Base-by-base conservation (phyloP, 2,329 filamentous ascomycete species). In the Sordariomycetes sp. region DNA sequence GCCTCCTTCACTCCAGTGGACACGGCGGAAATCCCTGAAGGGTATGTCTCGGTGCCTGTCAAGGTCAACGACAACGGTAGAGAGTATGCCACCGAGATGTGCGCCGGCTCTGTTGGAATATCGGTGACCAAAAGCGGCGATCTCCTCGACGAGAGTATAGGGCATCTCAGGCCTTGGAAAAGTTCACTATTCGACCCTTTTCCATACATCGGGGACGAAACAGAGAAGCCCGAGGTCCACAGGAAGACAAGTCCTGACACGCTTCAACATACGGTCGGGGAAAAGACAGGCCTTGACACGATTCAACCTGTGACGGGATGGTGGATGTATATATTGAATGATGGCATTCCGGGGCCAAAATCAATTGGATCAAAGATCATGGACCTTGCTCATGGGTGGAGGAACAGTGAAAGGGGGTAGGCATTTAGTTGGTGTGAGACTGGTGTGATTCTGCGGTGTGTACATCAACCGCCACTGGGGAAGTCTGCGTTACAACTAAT, bases 251-350 rank as follows among this genome's bases (percentile, higher is more conserved):
- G 12, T 8, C 9, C 7, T 5, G 16, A 11, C 27, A 28, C 11
- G n/a, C 9, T 14, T 6, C 7, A 33, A 4, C 12, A 8, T 3
- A 3, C 12, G 15, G 17, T n/a, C 19, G 30, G 20, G n/a, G 14
- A 5, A 9, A 32, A n/a, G 4, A 32, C 30, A 3, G 19, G 30
- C 4, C n/a, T 23, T 4, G 33, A 35, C 21, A 35, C 33, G 12
- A n/a, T 35, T 12, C 33, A 35, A 19, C 33, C 33, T 4, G 14
- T 30, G 10, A 30, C 33, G 12, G 26, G 33, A 2, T 30, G 33
- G 33, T 35, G 33, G 33, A 27, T 35, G 14, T 35, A 27, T n/a
- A n/a, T n/a, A n/a, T n/a, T n/a, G n/a, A n/a, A n/a, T n/a, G n/a
- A n/a, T n/a, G n/a, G n/a, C n/a, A n/a, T n/a, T n/a, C n/a, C n/a